Base-by-base conservation (phyloP, 2,329 filamentous ascomycete species). In the Cytospora schulzeri region DNA sequence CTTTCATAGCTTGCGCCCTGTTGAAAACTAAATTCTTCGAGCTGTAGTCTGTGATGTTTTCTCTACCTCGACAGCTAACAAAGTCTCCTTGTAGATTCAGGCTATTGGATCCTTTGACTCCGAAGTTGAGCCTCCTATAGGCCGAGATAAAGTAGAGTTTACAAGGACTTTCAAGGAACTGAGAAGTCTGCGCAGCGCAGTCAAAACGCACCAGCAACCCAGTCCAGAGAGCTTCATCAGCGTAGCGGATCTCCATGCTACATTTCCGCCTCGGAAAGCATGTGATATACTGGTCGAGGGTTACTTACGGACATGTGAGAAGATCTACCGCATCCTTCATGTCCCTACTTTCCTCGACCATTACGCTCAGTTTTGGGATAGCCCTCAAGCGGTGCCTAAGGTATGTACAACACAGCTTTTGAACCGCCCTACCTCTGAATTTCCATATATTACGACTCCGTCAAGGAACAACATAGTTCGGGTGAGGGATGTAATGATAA, bases 251-350 rank as follows among this genome's bases (percentile, higher is more conserved):
- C 38, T 41, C 2, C 38, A 41, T 41, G 15, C 38, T 17, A 41
- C 38, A 41, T 41, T 41, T 17, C 79, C 80, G 0, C 52, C 72
- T 0, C 72, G 75, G 12, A 72, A 72, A 0, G 66, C 84, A 0
- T 80, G 82, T 0, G 83, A 87, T 63, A 72, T 79, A 57, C 77
- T 88, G 1, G 74, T 87, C n/a, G 76, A 81, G 12, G 72, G 76
- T 35, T 87, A 88, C 74, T 73, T 89, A 22, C 76, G 83, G 55
- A 82, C 82, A 0, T 80, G 85, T 51, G 85, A 88, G 69, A 82
- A 82, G 1, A 81, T 84, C 19, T 80, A 84, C 66, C 80, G 87
- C 4, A 78, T 89, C 28, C 66, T 89, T 14, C 83, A 89, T 70
- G 71, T 84, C 1, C 85, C 85, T 0, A 83, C 80, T 0, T 88